These are phyloP conservation scores for Chaetomium sp. DNA, from an alignment of 2,329 filamentous ascomycete genomes.

Conservation along the genomic window DNA sequence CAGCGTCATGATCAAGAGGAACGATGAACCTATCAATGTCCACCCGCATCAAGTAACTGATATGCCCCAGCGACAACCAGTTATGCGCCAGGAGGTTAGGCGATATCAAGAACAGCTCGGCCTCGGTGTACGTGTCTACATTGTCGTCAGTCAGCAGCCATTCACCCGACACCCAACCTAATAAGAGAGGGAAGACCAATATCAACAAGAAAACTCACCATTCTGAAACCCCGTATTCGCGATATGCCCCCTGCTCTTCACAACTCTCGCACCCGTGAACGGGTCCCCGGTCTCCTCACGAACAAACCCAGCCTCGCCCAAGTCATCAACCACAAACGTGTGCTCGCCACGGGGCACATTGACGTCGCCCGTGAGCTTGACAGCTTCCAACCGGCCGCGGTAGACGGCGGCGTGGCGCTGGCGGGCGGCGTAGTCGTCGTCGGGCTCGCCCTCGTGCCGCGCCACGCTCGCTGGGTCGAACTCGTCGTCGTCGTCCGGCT, in stretches of 20 bases:
- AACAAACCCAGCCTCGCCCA: conserved; percentile 67
- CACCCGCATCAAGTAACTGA: conserved; percentile 63
- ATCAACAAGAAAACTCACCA: conserved; percentile 55
- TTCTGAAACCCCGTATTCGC: conserved; percentile 70
- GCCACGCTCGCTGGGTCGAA: conserved; percentile 42
- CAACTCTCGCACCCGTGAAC: conserved; percentile 74
- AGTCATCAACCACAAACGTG: conserved; percentile 78
- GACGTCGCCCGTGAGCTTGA: conserved; percentile 89
- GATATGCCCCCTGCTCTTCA: conserved; percentile 75
- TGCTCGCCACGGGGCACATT: conserved; percentile 87
- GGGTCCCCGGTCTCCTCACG: conserved; percentile 64
- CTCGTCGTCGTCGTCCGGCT: conserved; percentile 60
- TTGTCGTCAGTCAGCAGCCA: neutral
- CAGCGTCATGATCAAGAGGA: neutral
- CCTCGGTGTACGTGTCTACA: conserved; percentile 73
- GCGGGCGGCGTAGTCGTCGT: neutral
- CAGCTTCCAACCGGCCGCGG: conserved; percentile 71
- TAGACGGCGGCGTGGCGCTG: conserved; percentile 48
- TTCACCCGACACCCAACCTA: neutral
- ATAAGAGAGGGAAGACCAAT: neutral
- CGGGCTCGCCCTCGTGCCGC: conserved; percentile 46
- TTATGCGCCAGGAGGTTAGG: conserved; percentile 78
- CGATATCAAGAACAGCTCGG: conserved; percentile 76
- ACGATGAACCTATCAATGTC: conserved; percentile 55
- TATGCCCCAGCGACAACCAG: conserved; percentile 68